Conservation (phyloP, 495 filamentous ascomycete genomes). For the Antarctomyces pellizariae region DNA sequence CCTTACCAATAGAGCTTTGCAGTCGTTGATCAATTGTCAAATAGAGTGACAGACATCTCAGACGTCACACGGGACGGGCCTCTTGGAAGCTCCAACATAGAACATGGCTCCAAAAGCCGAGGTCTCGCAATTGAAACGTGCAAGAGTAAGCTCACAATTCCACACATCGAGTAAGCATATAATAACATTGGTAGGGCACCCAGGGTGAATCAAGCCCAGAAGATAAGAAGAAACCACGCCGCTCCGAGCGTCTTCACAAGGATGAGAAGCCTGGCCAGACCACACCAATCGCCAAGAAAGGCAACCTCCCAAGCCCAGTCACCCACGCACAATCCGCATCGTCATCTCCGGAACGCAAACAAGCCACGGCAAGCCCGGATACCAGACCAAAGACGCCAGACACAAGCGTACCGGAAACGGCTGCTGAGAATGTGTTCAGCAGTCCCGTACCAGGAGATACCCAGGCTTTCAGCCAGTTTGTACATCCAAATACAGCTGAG, state of each 20-base stretch:
- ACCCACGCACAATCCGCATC: slow-evolving; percentile 34
- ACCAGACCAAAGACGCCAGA: no score
- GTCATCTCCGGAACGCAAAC: slow-evolving; percentile 35
- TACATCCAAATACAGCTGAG: slow-evolving; percentile 47
- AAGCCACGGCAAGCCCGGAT: slow-evolving; percentile 52
- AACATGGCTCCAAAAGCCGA: slow-evolving; percentile 29
- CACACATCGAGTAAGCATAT: slow-evolving; percentile 7
- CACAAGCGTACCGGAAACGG: no score
- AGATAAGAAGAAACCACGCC: slow-evolving; percentile 39
- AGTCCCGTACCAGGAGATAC: no score
- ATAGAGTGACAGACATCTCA: no score
- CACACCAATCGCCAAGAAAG: slow-evolving; percentile 32
- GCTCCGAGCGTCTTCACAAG: slow-evolving; percentile 32
- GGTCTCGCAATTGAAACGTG: slow-evolving; percentile 31
- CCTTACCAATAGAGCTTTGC: no score
- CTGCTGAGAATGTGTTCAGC: no score
- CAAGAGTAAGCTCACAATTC: slow-evolving; percentile 18
- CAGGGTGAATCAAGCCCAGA: slow-evolving; percentile 17
- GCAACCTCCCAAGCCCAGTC: slow-evolving; percentile 63
- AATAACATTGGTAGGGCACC: no score
- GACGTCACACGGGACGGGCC: no score
- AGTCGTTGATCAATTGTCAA: no score
- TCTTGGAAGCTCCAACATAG: no score
- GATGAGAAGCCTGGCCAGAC: slow-evolving; percentile 25
- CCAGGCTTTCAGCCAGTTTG: slow-evolving; percentile 54